Evolutionary conservation across 306 rosid species (phyloP).

Genomic region (Astragalus glycyphyllos): DNA sequence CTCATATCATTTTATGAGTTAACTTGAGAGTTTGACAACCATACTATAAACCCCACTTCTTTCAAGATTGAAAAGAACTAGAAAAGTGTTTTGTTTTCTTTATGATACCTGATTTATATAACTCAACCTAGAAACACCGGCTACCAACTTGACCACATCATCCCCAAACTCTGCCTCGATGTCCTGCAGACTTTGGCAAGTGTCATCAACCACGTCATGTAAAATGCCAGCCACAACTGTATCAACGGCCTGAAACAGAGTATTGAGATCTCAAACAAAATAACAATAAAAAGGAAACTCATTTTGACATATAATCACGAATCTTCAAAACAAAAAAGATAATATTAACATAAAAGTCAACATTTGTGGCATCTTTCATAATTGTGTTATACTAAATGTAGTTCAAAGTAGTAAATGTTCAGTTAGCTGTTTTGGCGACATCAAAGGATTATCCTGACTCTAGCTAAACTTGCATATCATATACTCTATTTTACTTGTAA

Average conservation of each 20-base stretch:
- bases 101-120: conserved; percentile 85
- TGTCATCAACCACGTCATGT: conserved; percentile 92
- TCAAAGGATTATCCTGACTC: neutral
- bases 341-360: conserved; percentile 15
- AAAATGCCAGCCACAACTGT: conserved; percentile 96
- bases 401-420: conserved; percentile 19
- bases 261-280: conserved; percentile 37
- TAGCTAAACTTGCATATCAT: neutral
- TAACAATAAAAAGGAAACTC: conserved; percentile 28
- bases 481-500: neutral
- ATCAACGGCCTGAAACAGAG: conserved; percentile 77
- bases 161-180: conserved; percentile 84
- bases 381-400: conserved; percentile 1
- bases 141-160: conserved; percentile 84
- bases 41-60: conserved; percentile 27
- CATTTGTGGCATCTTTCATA: conserved; percentile 5
- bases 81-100: conserved; percentile 20
- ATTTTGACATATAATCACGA: conserved; percentile 5
- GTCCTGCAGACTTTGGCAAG: conserved; percentile 67
- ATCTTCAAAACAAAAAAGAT: neutral
- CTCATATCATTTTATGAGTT: neutral
- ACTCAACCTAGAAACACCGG: conserved; percentile 92
- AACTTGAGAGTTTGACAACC: conserved; percentile 4
- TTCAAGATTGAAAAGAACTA: conserved; percentile 40
- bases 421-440: conserved; percentile 15